Conservation (phyloP, 2,329 filamentous ascomycete genomes). For the Coleophoma crateriformis region DNA sequence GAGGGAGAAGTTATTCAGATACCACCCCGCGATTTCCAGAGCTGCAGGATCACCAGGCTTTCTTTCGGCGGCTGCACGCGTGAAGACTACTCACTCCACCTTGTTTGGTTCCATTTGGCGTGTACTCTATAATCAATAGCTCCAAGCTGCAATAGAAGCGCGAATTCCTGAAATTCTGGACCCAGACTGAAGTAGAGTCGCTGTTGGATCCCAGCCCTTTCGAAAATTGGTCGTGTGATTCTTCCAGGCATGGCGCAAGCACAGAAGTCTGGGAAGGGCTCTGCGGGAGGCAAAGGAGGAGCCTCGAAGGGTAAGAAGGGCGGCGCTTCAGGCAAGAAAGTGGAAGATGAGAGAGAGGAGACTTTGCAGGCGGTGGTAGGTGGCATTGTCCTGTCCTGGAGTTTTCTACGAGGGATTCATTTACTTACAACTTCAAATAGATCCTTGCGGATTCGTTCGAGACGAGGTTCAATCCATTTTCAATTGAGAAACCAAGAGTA, state of each 20-base stretch:
- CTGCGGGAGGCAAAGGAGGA: slow-evolving; percentile 15
- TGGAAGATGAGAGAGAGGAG: slow-evolving; percentile 28
- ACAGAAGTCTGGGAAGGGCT: slow-evolving; percentile 16
- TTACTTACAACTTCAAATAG: slow-evolving; percentile 35
- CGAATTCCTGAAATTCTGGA: no score
- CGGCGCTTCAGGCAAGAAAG: slow-evolving; percentile 17
- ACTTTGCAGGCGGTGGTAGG: slow-evolving; percentile 29
- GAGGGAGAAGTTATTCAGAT: no score
- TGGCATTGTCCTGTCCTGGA: background rate
- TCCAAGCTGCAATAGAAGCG: no score
- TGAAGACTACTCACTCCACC: no score
- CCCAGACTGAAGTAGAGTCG: no score
- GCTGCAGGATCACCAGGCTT: no score
- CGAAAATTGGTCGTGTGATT: no score
- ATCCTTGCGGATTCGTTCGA: slow-evolving; percentile 94
- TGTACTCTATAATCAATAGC: no score
- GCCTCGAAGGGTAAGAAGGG: slow-evolving; percentile 21
- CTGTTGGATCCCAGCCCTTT: no score
- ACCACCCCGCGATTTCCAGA: no score
- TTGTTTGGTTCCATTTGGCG: no score
- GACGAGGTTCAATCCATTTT: slow-evolving; percentile 84
- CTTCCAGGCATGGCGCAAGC: slow-evolving; percentile 12
- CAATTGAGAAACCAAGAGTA: slow-evolving; percentile 82
- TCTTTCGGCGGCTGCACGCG: no score
- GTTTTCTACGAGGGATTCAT: background rate